Evolutionary conservation across 2,329 filamentous ascomycete genomes (phyloP).

Genomic region (Dryadomyces sulphureus): DNA sequence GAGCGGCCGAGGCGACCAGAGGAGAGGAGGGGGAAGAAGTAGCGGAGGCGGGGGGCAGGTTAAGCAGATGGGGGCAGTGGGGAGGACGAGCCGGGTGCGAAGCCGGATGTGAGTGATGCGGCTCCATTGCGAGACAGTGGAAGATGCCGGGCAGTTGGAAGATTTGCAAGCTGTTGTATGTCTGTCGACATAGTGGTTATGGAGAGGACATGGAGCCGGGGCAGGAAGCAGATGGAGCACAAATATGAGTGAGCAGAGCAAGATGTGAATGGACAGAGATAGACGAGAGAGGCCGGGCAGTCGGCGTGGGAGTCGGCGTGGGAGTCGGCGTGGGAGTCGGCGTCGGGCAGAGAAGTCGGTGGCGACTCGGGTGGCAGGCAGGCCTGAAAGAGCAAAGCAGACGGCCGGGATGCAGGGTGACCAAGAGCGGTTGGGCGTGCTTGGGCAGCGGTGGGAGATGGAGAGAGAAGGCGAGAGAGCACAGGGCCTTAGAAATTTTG

Average conservation of each 20-base stretch:
- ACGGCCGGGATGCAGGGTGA: no score
- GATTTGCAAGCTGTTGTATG: neutral
- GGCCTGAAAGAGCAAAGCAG: no score
- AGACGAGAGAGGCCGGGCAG: no score
- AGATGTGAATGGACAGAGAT: neutral
- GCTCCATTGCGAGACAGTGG: conserved; percentile 12
- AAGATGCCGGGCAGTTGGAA: neutral
- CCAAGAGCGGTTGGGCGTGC: neutral
- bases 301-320: neutral
- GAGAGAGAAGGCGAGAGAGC: neutral
- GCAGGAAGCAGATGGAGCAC: neutral
- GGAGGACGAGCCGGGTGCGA: conserved; percentile 13
- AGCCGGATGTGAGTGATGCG: conserved; percentile 14
- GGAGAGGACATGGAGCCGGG: neutral
- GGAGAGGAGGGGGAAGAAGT: conserved; percentile 15
- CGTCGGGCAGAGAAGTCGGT: no score
- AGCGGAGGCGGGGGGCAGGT: conserved; percentile 17
- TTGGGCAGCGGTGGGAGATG: neutral
- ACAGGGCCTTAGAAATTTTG: neutral
- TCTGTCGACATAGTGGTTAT: conserved; percentile 1
- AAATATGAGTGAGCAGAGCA: neutral
- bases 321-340: no score
- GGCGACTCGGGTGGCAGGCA: no score
- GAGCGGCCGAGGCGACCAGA: conserved; percentile 25
- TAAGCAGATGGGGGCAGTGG: conserved; percentile 20